A percentile compares a stretch with the other conserved stretches of the same genome.
Evolutionary conservation across 805 yeast genomes (phyloP).

Genomic region (Dipodascopsis uninucleata): DNA sequence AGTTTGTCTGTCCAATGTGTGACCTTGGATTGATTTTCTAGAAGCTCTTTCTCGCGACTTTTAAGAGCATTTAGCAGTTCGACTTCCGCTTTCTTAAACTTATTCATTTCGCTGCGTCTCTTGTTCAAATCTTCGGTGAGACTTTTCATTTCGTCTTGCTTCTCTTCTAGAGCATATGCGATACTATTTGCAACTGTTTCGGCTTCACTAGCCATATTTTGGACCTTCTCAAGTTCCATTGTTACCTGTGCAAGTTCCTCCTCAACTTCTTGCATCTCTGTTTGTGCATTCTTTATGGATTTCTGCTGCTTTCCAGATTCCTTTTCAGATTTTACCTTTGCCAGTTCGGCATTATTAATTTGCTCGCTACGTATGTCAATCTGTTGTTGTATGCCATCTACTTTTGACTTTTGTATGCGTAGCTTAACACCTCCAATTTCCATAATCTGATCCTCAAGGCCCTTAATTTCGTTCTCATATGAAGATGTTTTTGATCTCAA

Average conservation of each 20-base stretch:
- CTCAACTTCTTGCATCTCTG: slow-evolving; percentile 44
- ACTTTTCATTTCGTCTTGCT: too few relatives aligned
- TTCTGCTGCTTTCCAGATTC: slow-evolving; percentile 56
- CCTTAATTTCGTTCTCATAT: slow-evolving; percentile 53
- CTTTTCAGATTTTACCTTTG: slow-evolving; percentile 58
- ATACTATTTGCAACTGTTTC: slow-evolving; percentile 28
- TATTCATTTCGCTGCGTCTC: slow-evolving; percentile 51
- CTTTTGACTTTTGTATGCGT: slow-evolving; percentile 74
- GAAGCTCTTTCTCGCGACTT: slow-evolving; percentile 45
- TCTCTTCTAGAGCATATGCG: slow-evolving; percentile 28
- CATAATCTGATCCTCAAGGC: slow-evolving; percentile 73
- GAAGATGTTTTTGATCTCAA: slow-evolving; percentile 55
- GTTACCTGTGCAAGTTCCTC: slow-evolving; percentile 39
- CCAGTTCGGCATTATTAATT: slow-evolving; percentile 53
- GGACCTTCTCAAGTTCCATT: slow-evolving; percentile 40
- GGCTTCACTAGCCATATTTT: slow-evolving; percentile 31
- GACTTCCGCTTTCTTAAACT: slow-evolving; percentile 59
- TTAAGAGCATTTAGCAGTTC: slow-evolving; percentile 64
- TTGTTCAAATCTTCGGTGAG: too few relatives aligned
- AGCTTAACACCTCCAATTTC: slow-evolving; percentile 87
- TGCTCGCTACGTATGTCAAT: slow-evolving; percentile 58
- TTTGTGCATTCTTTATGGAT: slow-evolving; percentile 44
- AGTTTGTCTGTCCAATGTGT: slow-evolving; percentile 41
- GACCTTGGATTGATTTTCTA: slow-evolving; percentile 41
- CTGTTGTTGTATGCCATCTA: slow-evolving; percentile 66